Percentiles rank a stretch among this genome's conserved stretches.
phyloP scores from a whole-genome alignment of 176 grass and related monocot species.

The Tuctoria greenei region DNA sequence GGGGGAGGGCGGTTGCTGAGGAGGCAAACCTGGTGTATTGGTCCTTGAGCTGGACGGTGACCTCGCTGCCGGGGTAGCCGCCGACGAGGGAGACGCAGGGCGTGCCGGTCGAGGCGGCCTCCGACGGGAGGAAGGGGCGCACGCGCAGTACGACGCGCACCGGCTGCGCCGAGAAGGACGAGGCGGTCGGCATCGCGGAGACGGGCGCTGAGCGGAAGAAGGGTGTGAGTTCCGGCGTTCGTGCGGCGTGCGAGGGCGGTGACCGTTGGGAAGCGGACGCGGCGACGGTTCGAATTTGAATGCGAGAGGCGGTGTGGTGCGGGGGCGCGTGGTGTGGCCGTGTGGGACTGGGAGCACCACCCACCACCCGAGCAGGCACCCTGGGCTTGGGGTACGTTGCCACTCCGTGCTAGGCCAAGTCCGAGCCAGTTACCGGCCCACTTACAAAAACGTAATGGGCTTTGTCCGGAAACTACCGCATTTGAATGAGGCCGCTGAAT shows the following conservation, averaged over 20 bases:
- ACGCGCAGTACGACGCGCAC: slow-evolving; percentile 84
- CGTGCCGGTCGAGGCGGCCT: slow-evolving; percentile 21
- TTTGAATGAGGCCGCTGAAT: background rate
- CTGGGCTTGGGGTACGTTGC: background rate
- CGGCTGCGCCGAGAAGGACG: slow-evolving; percentile 31
- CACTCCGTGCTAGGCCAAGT: background rate
- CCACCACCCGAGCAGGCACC: background rate
- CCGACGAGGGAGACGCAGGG: slow-evolving; percentile 65
- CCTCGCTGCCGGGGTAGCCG: slow-evolving; percentile 37
- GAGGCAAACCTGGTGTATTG: slow-evolving; percentile 61
- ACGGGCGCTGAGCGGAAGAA: background rate
- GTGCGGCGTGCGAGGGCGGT: background rate
- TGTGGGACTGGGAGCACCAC: background rate
- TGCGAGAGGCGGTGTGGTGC: slow-evolving; percentile 16
- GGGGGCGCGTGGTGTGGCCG: background rate
- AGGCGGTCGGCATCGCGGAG: slow-evolving; percentile 36
- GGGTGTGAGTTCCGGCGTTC: background rate
- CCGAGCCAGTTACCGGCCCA: background rate
- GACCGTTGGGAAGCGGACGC: slow-evolving; percentile 40
- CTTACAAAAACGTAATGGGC: background rate
- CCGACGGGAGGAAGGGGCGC: slow-evolving; percentile 72
- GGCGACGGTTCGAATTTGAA: slow-evolving; percentile 63
- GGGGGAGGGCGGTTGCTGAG: background rate
- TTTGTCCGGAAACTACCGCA: background rate
- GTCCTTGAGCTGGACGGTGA: slow-evolving; percentile 74